Evolutionary conservation across 164 flowering plant species (phyloP), one percentile per base, ranked within the genome.

Genomic region (Kalanchoe fedtschenkoi): DNA sequence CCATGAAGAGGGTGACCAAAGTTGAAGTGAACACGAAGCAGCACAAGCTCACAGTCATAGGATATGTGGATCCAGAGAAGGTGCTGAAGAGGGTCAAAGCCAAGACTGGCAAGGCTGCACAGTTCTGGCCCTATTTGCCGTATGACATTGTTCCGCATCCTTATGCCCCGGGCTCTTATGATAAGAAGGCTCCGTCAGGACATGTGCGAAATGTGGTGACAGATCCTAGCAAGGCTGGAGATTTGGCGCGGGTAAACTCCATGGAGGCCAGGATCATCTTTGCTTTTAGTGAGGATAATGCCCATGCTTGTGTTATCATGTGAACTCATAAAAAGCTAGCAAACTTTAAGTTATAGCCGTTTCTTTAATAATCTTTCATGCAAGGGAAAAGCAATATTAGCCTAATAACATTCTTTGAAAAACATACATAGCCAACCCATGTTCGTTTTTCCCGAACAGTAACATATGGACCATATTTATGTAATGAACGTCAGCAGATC

Each of bases 271-370:
- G 64, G 66, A 76, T 76, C 60, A 67, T 72, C n/a, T 68, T 80
- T 13, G 85, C 85, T 0, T 81, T 83, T 35, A 83, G 88, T 60
- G 83, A 83, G 46, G 85, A 83, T 1, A 83, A 83, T 63, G 76
- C 88, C 2, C 64, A 66, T 39, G 83, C 88, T 1, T 81, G 83
- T 63, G 62, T 51, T 0, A 53, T 83, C 26, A 81, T 81, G 85
- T 81, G 46, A 72, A 9, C 10, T 47, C 7, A 29, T n/a, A n/a
- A 19, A 2, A 44, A 44, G n/a, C n/a, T n/a, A n/a, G n/a, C n/a
- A n/a, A n/a, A n/a, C n/a, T n/a, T n/a, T n/a, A n/a, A 37, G 39
- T 37, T 37, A 37, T 37, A 37, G 39, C n/a, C n/a, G n/a, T n/a
- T n/a, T n/a, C n/a, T n/a, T n/a, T n/a, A n/a, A 9, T 9, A 37